Percentiles rank a stretch among this genome's conserved stretches.
Conservation (phyloP, 805 yeast genomes). For the Dipodascus albidus region DNA sequence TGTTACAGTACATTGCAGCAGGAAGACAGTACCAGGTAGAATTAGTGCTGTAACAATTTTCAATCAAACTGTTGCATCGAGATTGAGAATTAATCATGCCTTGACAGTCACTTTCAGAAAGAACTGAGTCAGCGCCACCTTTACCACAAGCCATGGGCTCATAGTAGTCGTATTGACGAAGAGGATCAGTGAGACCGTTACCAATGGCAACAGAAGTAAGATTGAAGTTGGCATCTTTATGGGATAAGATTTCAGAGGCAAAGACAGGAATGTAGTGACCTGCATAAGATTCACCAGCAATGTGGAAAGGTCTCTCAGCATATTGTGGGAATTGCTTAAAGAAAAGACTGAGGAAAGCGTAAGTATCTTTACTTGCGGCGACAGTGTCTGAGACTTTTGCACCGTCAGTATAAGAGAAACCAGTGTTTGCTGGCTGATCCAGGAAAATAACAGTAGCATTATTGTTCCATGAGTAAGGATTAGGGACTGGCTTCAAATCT, state of each 20-base stretch:
- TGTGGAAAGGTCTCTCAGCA: slow-evolving; percentile 45
- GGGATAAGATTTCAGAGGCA: slow-evolving; percentile 54
- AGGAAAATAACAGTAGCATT: slow-evolving; percentile 72
- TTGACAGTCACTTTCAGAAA: slow-evolving; percentile 70
- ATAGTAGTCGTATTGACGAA: slow-evolving; percentile 67
- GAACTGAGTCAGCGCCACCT: slow-evolving; percentile 72
- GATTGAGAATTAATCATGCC: slow-evolving; percentile 56
- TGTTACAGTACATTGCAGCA: slow-evolving; percentile 83
- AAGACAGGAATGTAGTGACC: slow-evolving; percentile 81
- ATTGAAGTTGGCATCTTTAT: slow-evolving; percentile 56
- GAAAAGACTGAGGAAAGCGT: slow-evolving; percentile 60
- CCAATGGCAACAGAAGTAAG: slow-evolving; percentile 80
- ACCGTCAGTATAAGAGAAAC: slow-evolving; percentile 48
- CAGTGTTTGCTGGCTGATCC: slow-evolving; percentile 77
- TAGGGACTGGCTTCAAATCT: slow-evolving; percentile 42
- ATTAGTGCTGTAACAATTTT: slow-evolving; percentile 65
- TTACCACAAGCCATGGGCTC: slow-evolving; percentile 92
- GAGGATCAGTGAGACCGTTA: slow-evolving; percentile 85
- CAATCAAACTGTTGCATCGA: slow-evolving; percentile 65
- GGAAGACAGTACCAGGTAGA: slow-evolving; percentile 83
- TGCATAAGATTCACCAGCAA: slow-evolving; percentile 78
- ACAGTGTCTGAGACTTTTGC: slow-evolving; percentile 53
- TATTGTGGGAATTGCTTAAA: slow-evolving; percentile 54
- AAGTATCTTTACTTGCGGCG: slow-evolving; percentile 70
- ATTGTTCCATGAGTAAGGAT: slow-evolving; percentile 68